These are phyloP conservation scores for Candida nanaspora DNA, from an alignment of 805 yeast species.

Conservation along the genomic window DNA sequence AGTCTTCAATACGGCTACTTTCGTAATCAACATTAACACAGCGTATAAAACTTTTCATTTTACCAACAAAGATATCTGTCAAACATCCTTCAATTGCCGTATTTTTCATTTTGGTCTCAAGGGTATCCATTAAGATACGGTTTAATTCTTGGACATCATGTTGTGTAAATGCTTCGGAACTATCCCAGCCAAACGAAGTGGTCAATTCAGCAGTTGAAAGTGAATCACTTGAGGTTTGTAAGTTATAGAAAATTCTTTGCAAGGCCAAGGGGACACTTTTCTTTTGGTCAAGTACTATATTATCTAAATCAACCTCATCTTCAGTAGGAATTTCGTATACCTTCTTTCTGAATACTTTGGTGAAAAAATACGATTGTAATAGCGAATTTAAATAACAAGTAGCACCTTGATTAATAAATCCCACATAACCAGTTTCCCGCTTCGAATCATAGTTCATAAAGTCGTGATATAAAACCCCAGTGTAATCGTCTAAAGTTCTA, in stretches of 20 bases:
- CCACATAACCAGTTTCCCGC: conserved; percentile 82
- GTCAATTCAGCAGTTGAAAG: conserved; percentile 85
- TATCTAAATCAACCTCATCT: conserved; percentile 33
- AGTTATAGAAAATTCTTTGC: conserved; percentile 78
- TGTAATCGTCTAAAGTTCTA: conserved; percentile 74
- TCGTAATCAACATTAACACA: conserved; percentile 93
- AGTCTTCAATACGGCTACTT: conserved; percentile 85
- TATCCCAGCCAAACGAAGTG: conserved; percentile 94
- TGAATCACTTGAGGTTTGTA: conserved; percentile 67
- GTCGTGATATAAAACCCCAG: conserved; percentile 93
- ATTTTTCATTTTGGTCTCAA: conserved; percentile 88
- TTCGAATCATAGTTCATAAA: conserved; percentile 81
- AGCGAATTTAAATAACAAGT: conserved; percentile 94
- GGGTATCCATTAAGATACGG: conserved; percentile 88
- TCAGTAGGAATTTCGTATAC: conserved; percentile 89
- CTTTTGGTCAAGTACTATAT: conserved; percentile 25
- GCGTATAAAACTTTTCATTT: conserved; percentile 90
- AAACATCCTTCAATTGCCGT: conserved; percentile 70
- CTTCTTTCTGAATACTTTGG: conserved; percentile 71
- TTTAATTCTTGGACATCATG: conserved; percentile 97
- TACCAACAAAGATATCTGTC: conserved; percentile 86
- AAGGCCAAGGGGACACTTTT: conserved; percentile 72
- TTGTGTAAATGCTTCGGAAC: conserved; percentile 91
- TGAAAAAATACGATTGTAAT: conserved; percentile 83
- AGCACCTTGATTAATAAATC: conserved; percentile 95